phyloP scores from a whole-genome alignment of 1,139 yeast species.

The Kurtzmaniella natalensis region DNA sequence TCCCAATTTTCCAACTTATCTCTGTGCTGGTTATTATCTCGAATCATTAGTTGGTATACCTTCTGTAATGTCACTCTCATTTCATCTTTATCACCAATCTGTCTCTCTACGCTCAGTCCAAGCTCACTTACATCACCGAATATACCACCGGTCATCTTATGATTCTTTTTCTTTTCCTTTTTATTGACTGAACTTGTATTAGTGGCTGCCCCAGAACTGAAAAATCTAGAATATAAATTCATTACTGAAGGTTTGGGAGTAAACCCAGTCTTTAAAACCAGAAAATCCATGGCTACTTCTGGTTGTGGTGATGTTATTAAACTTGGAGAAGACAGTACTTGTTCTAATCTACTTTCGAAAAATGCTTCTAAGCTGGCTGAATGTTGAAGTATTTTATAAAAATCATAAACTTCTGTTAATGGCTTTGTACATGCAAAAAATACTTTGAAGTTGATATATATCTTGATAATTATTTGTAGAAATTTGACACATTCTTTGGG shows the following conservation, averaged over 20 bases:
- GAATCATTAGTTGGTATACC: slow-evolving; percentile 25
- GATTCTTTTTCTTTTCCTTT: neutral
- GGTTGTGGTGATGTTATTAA: slow-evolving; percentile 6
- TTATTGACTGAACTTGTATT: neutral
- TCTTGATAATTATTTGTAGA: slow-evolving; percentile 33
- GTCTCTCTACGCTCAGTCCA: slow-evolving; percentile 2
- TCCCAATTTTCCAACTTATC: slow-evolving; percentile 41
- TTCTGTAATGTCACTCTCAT: slow-evolving; percentile 21
- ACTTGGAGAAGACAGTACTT: slow-evolving; percentile 7
- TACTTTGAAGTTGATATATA: slow-evolving; percentile 32
- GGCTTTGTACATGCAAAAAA: slow-evolving; percentile 18
- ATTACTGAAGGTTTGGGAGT: slow-evolving; percentile 3
- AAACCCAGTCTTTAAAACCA: neutral
- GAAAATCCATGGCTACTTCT: slow-evolving; percentile 1
- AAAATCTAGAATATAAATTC: slow-evolving; percentile 5
- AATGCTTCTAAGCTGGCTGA: slow-evolving; percentile 14
- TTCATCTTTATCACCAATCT: slow-evolving; percentile 8
- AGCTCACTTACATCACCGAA: slow-evolving; percentile 23
- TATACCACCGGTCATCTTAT: slow-evolving; percentile 9
- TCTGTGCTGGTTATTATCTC: slow-evolving; percentile 18
- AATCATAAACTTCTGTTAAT: slow-evolving; percentile 14
- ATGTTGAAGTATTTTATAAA: slow-evolving; percentile 20
- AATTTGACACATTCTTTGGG: slow-evolving; percentile 38
- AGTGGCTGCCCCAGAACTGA: slow-evolving; percentile 2
- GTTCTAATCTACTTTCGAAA: slow-evolving; percentile 13